Conservation (phyloP, 2,329 filamentous ascomycete species). For the Cryphonectria japonica region DNA sequence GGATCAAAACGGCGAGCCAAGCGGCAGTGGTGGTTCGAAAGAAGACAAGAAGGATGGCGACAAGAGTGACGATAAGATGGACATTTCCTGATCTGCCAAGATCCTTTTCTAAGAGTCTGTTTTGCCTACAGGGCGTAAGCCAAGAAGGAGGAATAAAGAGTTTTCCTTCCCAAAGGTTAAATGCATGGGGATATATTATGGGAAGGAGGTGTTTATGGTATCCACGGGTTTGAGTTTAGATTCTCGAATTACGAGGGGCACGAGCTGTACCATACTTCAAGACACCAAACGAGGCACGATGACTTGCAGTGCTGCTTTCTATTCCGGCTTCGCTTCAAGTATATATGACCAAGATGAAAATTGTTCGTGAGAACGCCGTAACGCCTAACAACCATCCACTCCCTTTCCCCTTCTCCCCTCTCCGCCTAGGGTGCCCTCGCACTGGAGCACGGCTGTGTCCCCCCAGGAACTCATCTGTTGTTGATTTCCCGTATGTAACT, state of each 20-base stretch:
- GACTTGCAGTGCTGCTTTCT: conserved; percentile 21
- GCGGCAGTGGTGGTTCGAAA: conserved; percentile 46
- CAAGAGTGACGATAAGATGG: conserved; percentile 75
- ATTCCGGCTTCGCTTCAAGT: not conserved
- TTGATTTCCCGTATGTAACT: conserved; percentile 79
- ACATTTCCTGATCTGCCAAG: conserved; percentile 67
- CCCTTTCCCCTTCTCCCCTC: not conserved
- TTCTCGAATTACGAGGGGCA: conserved; percentile 2
- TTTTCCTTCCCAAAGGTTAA: not conserved
- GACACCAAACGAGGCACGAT: conserved; percentile 25
- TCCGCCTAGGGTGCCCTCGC: not conserved
- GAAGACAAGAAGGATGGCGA: conserved; percentile 55
- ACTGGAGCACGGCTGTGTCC: not conserved
- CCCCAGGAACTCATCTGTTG: conserved; percentile 47
- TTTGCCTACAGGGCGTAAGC: not conserved
- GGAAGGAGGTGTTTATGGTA: not conserved
- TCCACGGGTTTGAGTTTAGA: conserved; percentile 6
- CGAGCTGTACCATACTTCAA: conserved; percentile 21
- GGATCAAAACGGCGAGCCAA: conserved; percentile 66
- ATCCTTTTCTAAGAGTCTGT: not conserved
- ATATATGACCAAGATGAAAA: conserved; percentile 11
- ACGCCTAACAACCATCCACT: conserved; percentile 15
- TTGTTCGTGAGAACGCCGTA: conserved; percentile 19
- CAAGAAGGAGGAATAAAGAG: not conserved
- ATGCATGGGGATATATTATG: not conserved